Evolutionary conservation across 208 protist genomes (phyloP), one percentile per base, ranked within the genome.

Genomic region (Blechomonas ayalai): DNA sequence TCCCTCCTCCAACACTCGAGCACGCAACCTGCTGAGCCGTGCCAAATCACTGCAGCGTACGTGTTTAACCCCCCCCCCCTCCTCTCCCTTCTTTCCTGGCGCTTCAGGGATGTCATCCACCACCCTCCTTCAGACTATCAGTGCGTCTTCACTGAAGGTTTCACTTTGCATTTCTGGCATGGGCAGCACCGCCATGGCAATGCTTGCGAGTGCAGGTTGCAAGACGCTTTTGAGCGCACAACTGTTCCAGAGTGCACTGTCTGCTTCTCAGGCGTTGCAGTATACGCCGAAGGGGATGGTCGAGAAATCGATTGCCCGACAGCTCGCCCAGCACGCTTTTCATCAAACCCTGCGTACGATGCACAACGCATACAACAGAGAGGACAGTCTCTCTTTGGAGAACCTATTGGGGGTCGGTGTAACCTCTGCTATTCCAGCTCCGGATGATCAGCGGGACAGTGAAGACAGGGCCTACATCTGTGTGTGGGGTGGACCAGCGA

Each of bases 301-400:
- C 7, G 60, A 50, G 9, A 23, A 38, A 0, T 32, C 52, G 3
- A 40, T 71, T 4, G 67, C 75, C 16, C 54, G 59, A 4, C 72
- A 76, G 22, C 55, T 89, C 0, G 74, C 80, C 0, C 80, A 89
- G 47, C 75, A 72, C 46, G 80, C 75, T 25, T 77, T 70, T 36
- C 48, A 64, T 32, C 35, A 19, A 2, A 63, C 45, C 9, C 42
- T 28, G 13, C 29, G 35, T 3, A 28, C 70, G 1, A 32, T 25
- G 6, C 18, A 31, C 18, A 27, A 18, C 10, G 50, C 47, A 20
- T 41, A 15, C 37, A 49, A 26, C 27, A 37, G 38, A 26, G 20
- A 4, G 23, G 22, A 15, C 25, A 38, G 29, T 32, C 2, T n/a
- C 6, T 0, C 15, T 31, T 25, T 22, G 12, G 9, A 20, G 4